Percentiles rank a stretch among this genome's conserved stretches.
These are phyloP conservation scores for Cyclocybe cylindracea DNA, from an alignment of 768 basidiomycete genomes.

Conservation along the genomic window DNA sequence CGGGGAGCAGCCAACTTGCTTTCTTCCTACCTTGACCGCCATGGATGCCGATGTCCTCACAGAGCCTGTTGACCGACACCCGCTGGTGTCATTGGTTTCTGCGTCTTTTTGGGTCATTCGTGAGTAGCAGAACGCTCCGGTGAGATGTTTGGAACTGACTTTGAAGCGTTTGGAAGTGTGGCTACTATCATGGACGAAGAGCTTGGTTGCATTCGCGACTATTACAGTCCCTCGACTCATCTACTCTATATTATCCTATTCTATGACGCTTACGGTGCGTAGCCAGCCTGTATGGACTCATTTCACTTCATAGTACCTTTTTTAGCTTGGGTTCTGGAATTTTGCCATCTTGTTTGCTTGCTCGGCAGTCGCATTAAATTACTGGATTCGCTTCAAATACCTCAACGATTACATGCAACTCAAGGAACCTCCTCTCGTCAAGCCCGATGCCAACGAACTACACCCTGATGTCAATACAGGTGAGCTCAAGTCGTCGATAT, in stretches of 20 bases:
- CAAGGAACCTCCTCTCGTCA: constrained; percentile 79
- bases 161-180: constrained; percentile 52
- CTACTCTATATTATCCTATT: constrained; percentile 80
- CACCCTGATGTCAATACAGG: constrained; percentile 90
- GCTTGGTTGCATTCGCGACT: constrained; percentile 76
- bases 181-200: constrained; percentile 77
- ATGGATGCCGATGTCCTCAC: constrained; percentile 40
- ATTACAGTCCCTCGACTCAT: constrained; percentile 81
- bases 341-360: constrained; percentile 77
- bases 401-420: constrained; percentile 75
- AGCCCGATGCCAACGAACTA: constrained; percentile 81
- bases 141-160: not conserved
- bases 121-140: constrained; percentile 39
- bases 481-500: constrained; percentile 14
- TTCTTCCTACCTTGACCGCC: not conserved
- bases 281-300: not conserved
- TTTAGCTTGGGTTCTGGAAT: constrained; percentile 88
- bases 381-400: constrained; percentile 83
- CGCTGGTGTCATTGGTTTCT: constrained; percentile 73
- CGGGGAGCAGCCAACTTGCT: not conserved
- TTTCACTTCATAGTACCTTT: not conserved
- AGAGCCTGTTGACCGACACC: constrained; percentile 53
- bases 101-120: constrained; percentile 85
- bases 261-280: constrained; percentile 83
- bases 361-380: constrained; percentile 69